phyloP scores from a whole-genome alignment of 2,329 filamentous ascomycete genomes.

The Hymenoscyphus infarciens region DNA sequence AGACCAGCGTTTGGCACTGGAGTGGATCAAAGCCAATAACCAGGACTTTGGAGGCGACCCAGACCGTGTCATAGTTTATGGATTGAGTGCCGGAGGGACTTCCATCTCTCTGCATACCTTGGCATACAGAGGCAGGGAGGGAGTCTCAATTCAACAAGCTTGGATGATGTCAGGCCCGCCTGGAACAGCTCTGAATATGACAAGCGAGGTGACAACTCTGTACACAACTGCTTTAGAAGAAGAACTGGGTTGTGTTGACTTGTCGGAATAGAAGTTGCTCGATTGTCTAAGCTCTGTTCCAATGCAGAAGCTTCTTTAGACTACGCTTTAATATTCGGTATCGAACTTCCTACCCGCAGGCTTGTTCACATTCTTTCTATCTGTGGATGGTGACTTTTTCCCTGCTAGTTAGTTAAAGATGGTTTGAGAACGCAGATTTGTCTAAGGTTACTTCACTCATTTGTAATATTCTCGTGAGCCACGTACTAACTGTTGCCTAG shows the following conservation, averaged over 20 bases:
- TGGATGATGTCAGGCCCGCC: conserved; percentile 6
- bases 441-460: not conserved
- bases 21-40: conserved; percentile 13
- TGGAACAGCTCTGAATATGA: conserved; percentile 5
- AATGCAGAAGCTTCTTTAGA: conserved; percentile 8
- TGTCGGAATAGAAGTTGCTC: not conserved
- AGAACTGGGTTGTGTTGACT: not conserved
- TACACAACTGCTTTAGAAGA: not conserved
- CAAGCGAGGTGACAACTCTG: not conserved
- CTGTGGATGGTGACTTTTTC: not conserved
- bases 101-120: not conserved
- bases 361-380: not conserved
- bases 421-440: not conserved
- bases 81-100: conserved; percentile 2
- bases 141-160: not conserved
- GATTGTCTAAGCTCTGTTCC: conserved; percentile 7
- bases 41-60: conserved; percentile 7
- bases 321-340: conserved; percentile 14
- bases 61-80: not conserved
- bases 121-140: not conserved
- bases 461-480: not conserved
- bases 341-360: conserved; percentile 7
- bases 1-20: conserved; percentile 11
- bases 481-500: not conserved
- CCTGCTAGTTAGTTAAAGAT: not conserved